These are phyloP conservation scores for Corymbia maculata DNA, from an alignment of 345 rosid genomes.

Conservation along the genomic window DNA sequence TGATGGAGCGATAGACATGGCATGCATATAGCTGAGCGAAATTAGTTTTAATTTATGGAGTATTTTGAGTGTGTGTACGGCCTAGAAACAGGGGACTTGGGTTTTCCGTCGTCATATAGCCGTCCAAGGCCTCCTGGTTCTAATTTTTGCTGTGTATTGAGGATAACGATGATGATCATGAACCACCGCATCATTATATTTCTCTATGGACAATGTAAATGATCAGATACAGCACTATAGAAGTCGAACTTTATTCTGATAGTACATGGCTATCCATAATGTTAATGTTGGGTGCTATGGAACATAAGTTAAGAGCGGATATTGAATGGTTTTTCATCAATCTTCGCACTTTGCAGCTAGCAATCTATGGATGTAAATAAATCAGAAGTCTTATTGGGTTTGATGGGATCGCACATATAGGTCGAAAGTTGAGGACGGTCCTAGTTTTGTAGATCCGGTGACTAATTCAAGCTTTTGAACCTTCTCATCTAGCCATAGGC, in stretches of 20 bases:
- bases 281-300: background rate
- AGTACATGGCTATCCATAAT: background rate
- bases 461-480: background rate
- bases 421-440: background rate
- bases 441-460: background rate
- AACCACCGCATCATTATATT: background rate
- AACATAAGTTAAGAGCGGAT: background rate
- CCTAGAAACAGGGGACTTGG: background rate
- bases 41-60: background rate
- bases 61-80: background rate
- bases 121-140: background rate
- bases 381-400: background rate
- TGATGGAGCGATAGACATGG: slow-evolving; percentile 17
- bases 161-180: background rate
- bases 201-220: background rate
- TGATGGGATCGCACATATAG: background rate
- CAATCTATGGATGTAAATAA: background rate
- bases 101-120: background rate
- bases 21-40: background rate
- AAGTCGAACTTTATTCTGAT: background rate
- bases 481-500: background rate
- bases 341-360: background rate
- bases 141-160: background rate
- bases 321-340: background rate
- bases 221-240: background rate